Base-by-base conservation (phyloP, 768 basidiomycete genomes). In the Phanerochaete carnosa region DNA sequence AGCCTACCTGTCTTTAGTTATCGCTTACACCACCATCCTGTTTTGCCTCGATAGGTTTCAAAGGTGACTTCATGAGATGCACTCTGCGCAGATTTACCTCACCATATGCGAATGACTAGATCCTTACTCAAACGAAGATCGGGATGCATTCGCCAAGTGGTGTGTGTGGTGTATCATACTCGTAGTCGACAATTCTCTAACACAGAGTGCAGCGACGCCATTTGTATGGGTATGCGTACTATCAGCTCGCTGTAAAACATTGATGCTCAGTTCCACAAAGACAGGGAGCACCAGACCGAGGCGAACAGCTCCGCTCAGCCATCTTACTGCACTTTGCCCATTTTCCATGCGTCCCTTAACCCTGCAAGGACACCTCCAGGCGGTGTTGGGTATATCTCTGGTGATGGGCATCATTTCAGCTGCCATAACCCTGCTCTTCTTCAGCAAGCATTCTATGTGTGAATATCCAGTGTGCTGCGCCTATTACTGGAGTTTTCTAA, bases 361-460 rank as follows among this genome's bases (percentile, higher is more conserved):
- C 39, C 19, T 9, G 64, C 67, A 56, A 68, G 72, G 15, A 64
- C 70, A 5, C 69, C 69, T 29, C 64, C 70, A 11, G 65, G 70
- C 1, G 64, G 65, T 0, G 54, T 45, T 2, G 80, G 84, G 3
- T 80, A 87, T 63, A 62, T 83, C 45, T 86, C 85, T 2, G 72
- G 71, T n/a, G 85, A 87, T 54, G 85, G 86, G 0, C 86, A 87
- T 66, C 63, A 75, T 11, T 87, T 83, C 60, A 28, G 67, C 0
- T 87, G 85, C 71, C 74, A 74, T 56, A 83, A 86, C 62, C 86
- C 86, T 1, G 74, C 74, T 0, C 72, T 79, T 9, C 67, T 81
- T 69, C 80, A 79, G n/a, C 83, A 80, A 64, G 76, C 85, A 0
- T 86, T 80, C 71, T 86, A 87, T 67, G 83, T 87, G 83, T 86